Percentiles rank a stretch among this genome's conserved stretches.
Evolutionary conservation across 2,329 filamentous ascomycete genomes (phyloP).

Genomic region (Fonsecaea nubica): DNA sequence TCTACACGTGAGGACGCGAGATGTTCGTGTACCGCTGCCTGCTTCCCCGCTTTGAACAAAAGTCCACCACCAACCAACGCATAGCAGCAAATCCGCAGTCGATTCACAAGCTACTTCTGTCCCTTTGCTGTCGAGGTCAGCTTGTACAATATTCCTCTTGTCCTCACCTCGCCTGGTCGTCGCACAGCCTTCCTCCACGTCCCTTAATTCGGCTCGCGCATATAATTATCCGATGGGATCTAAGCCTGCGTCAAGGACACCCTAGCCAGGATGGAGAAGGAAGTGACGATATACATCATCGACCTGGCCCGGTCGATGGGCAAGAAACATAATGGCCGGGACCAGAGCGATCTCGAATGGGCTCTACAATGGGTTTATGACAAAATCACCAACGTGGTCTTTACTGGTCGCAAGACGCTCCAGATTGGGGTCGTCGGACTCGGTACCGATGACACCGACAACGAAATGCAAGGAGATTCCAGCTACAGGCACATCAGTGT

Average conservation of each 20-base stretch:
- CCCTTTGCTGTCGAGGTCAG: background rate
- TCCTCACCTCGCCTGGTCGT: background rate
- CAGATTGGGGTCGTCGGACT: conserved; percentile 81
- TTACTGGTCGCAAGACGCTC: conserved; percentile 75
- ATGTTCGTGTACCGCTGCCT: conserved; percentile 20
- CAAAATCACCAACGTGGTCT: conserved; percentile 78
- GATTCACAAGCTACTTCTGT: background rate
- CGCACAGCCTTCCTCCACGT: background rate
- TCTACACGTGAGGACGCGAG: conserved; percentile 22
- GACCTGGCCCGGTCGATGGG: conserved; percentile 89
- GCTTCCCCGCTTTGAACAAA: background rate
- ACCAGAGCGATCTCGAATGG: conserved; percentile 84
- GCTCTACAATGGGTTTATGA: conserved; percentile 94
- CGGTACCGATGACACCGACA: conserved; percentile 76
- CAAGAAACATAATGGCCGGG: conserved; percentile 71
- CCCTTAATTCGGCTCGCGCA: background rate
- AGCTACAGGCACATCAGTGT: conserved; percentile 84
- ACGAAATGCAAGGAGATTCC: conserved; percentile 71
- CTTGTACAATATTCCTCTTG: background rate
- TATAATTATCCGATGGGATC: background rate
- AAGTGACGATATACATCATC: conserved; percentile 89
- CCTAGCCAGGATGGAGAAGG: conserved; percentile 77
- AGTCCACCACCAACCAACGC: background rate
- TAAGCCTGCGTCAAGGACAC: background rate
- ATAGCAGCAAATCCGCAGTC: background rate